Evolutionary conservation across 192 early-diverging fungal genomes (phyloP).

Genomic region (Entrophospora sp.): DNA sequence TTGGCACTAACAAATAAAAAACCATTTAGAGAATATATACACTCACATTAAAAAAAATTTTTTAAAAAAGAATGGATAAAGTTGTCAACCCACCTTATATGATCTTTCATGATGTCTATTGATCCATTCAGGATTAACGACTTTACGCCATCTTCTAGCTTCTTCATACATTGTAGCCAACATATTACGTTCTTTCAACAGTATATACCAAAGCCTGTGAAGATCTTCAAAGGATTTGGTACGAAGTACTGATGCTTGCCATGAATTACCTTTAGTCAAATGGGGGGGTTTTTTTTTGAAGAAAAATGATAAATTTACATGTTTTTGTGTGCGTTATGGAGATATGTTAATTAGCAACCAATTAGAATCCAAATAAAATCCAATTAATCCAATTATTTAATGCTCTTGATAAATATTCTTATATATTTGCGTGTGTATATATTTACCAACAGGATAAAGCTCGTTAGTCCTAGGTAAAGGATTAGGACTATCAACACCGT

Average conservation of each 20-base stretch:
- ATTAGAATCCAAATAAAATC: too few species aligned
- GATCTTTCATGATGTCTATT: background rate
- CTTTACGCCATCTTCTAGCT: constrained; percentile 18
- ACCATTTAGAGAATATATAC: too few species aligned
- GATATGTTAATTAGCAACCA: too few species aligned
- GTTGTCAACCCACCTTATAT: background rate
- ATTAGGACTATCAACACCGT: background rate
- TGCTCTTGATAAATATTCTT: background rate
- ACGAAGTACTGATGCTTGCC: constrained; percentile 83
- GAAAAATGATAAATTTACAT: background rate
- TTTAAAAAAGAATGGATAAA: too few species aligned
- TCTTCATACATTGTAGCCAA: constrained; percentile 68
- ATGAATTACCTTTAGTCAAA: constrained; percentile 61
- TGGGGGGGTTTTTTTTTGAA: background rate
- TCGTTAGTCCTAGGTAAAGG: background rate
- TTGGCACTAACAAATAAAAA: too few species aligned
- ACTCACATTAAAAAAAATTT: too few species aligned
- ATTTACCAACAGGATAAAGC: background rate
- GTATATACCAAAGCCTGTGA: constrained; percentile 89
- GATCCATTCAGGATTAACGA: background rate
- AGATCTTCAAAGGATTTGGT: constrained; percentile 94
- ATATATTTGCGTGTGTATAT: background rate
- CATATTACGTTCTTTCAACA: constrained; percentile 78
- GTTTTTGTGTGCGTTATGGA: too few species aligned
- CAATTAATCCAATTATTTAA: too few species aligned